Evolutionary conservation across 2,329 filamentous ascomycete genomes (phyloP), one percentile per base, ranked within the genome.

Genomic region (Pseudogymnoascus sp.): DNA sequence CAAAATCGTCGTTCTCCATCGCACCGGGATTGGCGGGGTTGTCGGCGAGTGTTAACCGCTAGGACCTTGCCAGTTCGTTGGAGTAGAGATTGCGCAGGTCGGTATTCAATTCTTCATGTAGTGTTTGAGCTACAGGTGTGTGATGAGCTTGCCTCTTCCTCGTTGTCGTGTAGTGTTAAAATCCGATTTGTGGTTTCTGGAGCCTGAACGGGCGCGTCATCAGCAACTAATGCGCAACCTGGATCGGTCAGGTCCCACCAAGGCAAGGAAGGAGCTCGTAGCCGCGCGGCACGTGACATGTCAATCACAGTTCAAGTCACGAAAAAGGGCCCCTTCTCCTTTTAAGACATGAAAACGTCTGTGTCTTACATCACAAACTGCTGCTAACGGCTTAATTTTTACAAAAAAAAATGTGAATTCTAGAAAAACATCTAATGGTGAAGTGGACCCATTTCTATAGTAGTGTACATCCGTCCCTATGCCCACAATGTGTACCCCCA

Each of bases 1-100:
- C 89, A 76, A 95, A 95, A 77, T 89, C 88, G 76, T 90, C 88
- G 71, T 72, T 67, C 59, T 74, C 69, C 72, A 74, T 74, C 31
- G 61, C 59, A 42, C 38, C 60, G 60, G 35, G 37, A 44, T 38
- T 61, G 60, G 60, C 60, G 60, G 60, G 60, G 60, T 50, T 40
- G 38, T 61, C 23, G 44, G 44, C 44, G 42, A 50, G 3, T 50
- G 15, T 15, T 17, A 17, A 17, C 44, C 44, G 7, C 44, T 50
- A 50, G 7, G 44, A 29, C 44, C 13, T 29, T 29, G 44, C 44
- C 15, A 50, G 44, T 13, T 50, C 15, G 44, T 50, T 50, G 23
- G 1, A 29, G 44, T 50, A 10, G 42, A 29, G n/a, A 50, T 50
- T 50, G 23, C 13, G 23, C 7, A 50, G 23, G 7, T 50, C 4